A percentile compares a stretch with the other conserved stretches of the same genome.
Conservation (phyloP, 2,329 filamentous ascomycete genomes). For the Drechslerella coelobrocha region DNA sequence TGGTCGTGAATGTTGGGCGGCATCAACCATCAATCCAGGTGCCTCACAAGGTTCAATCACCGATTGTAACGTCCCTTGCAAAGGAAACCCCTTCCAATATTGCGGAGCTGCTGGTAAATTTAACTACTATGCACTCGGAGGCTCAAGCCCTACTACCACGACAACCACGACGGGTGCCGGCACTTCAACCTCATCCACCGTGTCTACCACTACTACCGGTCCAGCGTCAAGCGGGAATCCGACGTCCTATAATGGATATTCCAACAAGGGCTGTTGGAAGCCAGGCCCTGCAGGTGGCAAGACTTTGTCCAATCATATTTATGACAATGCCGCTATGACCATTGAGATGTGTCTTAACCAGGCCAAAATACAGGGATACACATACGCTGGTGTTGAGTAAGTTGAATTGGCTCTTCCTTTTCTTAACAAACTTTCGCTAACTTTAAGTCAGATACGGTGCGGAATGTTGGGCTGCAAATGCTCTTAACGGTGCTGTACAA, state of each 20-base stretch:
- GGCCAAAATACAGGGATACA: constrained; percentile 51
- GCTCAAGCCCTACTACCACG: not conserved
- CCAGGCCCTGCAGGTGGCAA: not conserved
- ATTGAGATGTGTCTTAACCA: constrained; percentile 15
- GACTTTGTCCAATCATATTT: not conserved
- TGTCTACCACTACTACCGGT: constrained; percentile 4
- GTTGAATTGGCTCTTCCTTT: constrained; percentile 18
- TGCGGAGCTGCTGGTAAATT: constrained; percentile 64
- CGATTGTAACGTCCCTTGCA: constrained; percentile 64
- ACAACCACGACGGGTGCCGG: not conserved
- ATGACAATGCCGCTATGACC: constrained; percentile 15
- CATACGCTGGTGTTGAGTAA: constrained; percentile 57
- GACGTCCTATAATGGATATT: constrained; percentile 1
- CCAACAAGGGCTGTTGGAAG: not conserved
- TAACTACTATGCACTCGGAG: constrained; percentile 40
- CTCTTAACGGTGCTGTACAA: constrained; percentile 36
- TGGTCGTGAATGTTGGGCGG: constrained; percentile 38
- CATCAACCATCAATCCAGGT: constrained; percentile 1
- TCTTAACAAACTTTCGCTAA: not conserved
- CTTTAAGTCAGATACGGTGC: constrained; percentile 11
- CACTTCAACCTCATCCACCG: not conserved
- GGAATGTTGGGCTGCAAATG: constrained; percentile 49
- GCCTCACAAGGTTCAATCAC: not conserved
- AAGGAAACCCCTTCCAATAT: constrained; percentile 62
- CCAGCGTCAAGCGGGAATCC: constrained; percentile 16